These are phyloP conservation scores for Ogataea neopini DNA, from an alignment of 805 yeast species.

Conservation along the genomic window DNA sequence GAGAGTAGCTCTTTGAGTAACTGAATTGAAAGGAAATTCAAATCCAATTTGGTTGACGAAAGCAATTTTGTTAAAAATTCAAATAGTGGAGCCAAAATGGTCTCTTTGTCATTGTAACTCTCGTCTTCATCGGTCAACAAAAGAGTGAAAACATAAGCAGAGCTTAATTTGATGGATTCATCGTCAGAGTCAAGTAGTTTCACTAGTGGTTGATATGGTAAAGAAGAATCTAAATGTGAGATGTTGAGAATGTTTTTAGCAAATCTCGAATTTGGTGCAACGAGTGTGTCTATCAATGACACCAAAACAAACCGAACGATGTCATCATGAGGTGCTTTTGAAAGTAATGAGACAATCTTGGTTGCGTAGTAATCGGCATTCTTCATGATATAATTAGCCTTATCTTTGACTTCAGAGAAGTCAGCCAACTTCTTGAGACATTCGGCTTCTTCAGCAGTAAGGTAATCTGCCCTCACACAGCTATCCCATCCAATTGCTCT, in stretches of 20 bases:
- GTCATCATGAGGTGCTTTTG: slow-evolving; percentile 57
- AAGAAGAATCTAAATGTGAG: slow-evolving; percentile 41
- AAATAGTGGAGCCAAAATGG: slow-evolving; percentile 41
- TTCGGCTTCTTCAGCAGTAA: slow-evolving; percentile 67
- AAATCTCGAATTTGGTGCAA: slow-evolving; percentile 32
- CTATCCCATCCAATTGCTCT: slow-evolving; percentile 94
- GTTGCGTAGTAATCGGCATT: slow-evolving; percentile 54
- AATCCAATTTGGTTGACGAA: slow-evolving; percentile 44
- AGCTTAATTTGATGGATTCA: slow-evolving; percentile 54
- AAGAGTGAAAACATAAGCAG: slow-evolving; percentile 54
- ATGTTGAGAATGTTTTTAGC: slow-evolving; percentile 40
- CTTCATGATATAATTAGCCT: slow-evolving; percentile 41
- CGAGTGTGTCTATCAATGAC: slow-evolving; percentile 56
- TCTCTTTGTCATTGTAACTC: slow-evolving; percentile 29
- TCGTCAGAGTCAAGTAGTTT: slow-evolving; percentile 56
- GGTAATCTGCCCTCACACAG: slow-evolving; percentile 68
- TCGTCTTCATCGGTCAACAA: slow-evolving; percentile 40
- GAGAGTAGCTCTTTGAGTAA: slow-evolving; percentile 61
- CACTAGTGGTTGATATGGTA: slow-evolving; percentile 55
- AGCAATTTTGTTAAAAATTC: slow-evolving; percentile 36
- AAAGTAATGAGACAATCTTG: slow-evolving; percentile 54
- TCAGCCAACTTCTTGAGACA: slow-evolving; percentile 38
- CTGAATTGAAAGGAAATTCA: slow-evolving; percentile 65
- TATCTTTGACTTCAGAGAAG: slow-evolving; percentile 39
- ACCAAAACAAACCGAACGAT: slow-evolving; percentile 66